Percentiles rank a stretch among this genome's conserved stretches.
Evolutionary conservation across 108 stramenopile genomes (phyloP).

Genomic region (Conticribra weissflogii): DNA sequence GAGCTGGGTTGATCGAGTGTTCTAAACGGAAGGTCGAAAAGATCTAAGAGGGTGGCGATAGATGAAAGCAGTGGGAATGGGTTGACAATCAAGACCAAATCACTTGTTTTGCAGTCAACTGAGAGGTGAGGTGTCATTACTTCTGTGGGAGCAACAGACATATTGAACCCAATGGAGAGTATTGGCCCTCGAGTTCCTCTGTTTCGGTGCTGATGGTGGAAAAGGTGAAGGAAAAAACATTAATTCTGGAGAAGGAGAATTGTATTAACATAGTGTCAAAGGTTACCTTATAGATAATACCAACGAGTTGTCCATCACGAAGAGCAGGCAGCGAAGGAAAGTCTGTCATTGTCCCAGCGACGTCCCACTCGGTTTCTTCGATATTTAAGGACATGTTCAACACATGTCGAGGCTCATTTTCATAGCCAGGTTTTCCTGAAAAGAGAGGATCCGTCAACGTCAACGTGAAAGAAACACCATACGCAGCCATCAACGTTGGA

Average conservation of each 20-base stretch:
- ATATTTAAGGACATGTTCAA: conserved; percentile 18
- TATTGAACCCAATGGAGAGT: conserved; percentile 15
- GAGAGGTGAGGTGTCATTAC: conserved; percentile 13
- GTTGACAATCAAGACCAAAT: conserved; percentile 32
- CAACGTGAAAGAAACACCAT: conserved; percentile 8
- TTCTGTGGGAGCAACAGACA: conserved; percentile 21
- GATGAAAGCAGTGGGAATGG: conserved; percentile 32
- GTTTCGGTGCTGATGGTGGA: conserved; percentile 7
- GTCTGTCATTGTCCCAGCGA: conserved; percentile 2
- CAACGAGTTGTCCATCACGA: conserved; percentile 14
- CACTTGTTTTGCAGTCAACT: conserved; percentile 5
- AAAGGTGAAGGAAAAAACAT: not conserved
- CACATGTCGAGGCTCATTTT: conserved; percentile 13
- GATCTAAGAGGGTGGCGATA: conserved; percentile 12
- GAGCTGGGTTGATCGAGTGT: not conserved
- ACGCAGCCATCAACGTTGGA: conserved; percentile 19
- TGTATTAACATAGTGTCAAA: not conserved
- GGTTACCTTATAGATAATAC: conserved; percentile 42
- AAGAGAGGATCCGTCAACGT: conserved; percentile 18
- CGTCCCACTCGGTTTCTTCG: conserved; percentile 31
- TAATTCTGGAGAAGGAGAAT: not conserved
- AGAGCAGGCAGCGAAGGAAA: conserved; percentile 9
- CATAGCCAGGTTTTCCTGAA: not conserved
- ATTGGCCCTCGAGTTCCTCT: not conserved
- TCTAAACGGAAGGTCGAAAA: conserved; percentile 33